Evolutionary conservation across 306 rosid species (phyloP).

Genomic region (Dryas octopetala): DNA sequence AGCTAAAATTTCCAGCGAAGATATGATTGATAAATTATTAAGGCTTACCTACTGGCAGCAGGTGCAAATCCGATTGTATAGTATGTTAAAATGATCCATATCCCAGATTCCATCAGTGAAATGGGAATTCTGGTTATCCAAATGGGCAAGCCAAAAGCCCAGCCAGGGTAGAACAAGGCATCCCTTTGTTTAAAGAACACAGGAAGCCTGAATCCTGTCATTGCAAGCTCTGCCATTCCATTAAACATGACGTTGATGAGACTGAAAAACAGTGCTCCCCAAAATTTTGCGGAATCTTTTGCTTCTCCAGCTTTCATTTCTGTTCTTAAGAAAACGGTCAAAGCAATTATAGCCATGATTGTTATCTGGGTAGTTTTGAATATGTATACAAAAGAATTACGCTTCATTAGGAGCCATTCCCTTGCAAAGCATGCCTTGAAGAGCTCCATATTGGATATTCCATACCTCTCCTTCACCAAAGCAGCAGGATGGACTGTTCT

Average conservation of each 20-base stretch:
- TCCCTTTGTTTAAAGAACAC: conserved; percentile 48
- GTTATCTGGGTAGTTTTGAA: conserved; percentile 64
- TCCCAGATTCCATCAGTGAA: conserved; percentile 31
- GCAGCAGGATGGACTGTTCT: conserved; percentile 62
- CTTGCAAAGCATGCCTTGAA: conserved; percentile 64
- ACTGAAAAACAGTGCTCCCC: conserved; percentile 62
- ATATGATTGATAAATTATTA: not conserved
- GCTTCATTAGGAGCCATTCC: conserved; percentile 66
- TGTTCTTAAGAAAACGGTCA: conserved; percentile 63
- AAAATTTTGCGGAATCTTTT: conserved; percentile 32
- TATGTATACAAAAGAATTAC: conserved; percentile 64
- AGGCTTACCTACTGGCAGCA: conserved; percentile 50
- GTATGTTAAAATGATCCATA: conserved; percentile 42
- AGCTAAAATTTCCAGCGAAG: not conserved
- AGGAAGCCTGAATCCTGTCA: conserved; percentile 40
- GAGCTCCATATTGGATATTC: conserved; percentile 52
- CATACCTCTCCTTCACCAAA: conserved; percentile 47
- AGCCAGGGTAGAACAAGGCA: conserved; percentile 37
- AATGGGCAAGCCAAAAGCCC: conserved; percentile 43
- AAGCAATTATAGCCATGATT: conserved; percentile 46
- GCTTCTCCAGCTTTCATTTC: conserved; percentile 31
- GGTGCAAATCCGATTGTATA: conserved; percentile 68
- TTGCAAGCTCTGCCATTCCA: conserved; percentile 40
- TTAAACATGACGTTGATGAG: conserved; percentile 53
- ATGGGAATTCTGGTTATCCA: conserved; percentile 41